Evolutionary conservation across 2,329 filamentous ascomycete genomes (phyloP), one percentile per base, ranked within the genome.

Genomic region (Canariomyces notabilis): DNA sequence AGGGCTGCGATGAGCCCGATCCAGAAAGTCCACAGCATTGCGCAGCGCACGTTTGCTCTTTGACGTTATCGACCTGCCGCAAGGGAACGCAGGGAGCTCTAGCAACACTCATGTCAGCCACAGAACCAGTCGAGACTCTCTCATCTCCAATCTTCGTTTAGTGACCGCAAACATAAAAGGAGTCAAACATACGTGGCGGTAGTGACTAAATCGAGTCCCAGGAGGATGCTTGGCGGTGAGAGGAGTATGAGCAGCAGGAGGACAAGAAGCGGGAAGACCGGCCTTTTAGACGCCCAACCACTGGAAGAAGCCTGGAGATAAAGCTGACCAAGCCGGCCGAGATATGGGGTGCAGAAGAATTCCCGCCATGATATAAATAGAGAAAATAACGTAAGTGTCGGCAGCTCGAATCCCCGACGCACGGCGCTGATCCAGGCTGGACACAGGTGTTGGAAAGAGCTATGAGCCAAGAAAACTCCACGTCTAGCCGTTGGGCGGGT

Each of bases 361-460:
- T 48, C 43, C 35, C 41, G 42, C 48, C 55, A 53, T 49, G 47
- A 56, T 43, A 11, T 53, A 54, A 54, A 52, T 56, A 57, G 51
- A 59, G 42, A 40, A 38, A 37, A 35, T 44, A 38, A 42, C 44
- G 46, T 56, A 53, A 48, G 50, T 49, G 36, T 51, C 54, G 49
- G 44, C 50, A 46, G 44, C 32, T 42, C 26, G 16, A 36, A 33
- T 41, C 38, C 23, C 20, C 35, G 29, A 16, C 15, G 19, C 37
- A 22, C 26, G 14, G 23, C 32, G 19, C 19, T 29, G 26, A 23
- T 16, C 37, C 26, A 26, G 51, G 23, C 26, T 50, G 49, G 54
- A 51, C 41, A 34, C 42, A 43, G 40, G 33, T 41, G 41, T 37
- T 49, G 42, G 46, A 35, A 23, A 20, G 40, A 26, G 43, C 29